Base-by-base conservation (phyloP, 148 eudicot genomes). In the Amaranthus palmeri region DNA sequence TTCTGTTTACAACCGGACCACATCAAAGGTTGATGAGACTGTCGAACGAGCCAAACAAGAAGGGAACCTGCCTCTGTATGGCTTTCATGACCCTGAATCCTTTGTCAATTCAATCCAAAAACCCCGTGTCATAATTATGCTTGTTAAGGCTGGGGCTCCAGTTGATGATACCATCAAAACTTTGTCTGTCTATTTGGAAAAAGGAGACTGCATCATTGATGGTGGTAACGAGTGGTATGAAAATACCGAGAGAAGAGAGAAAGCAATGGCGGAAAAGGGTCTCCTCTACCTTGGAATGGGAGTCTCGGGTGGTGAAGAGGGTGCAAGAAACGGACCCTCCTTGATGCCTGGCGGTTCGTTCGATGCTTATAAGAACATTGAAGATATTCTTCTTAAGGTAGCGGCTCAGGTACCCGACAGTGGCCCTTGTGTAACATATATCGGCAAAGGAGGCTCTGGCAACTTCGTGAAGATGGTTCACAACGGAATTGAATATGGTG, bases 161-260 rank as follows among this genome's bases (percentile, higher is more conserved):
- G 97, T 92, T 47, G 97, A 92, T 78, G 91, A 79, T 60, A 92
- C 96, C 83, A 89, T 92, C 72, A 86, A 87, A 80, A 89, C 92
- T 42, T 85, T 92, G 70, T 86, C 96, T 13, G 88, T 71, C 40
- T 92, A 87, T 73, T 49, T 92, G 84, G 97, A 92, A 81, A 81
- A 83, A 66, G 97, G 97, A 10, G 97, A 92, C 62, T 92, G 97
- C 60, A 92, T 92, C 43, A 85, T 92, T 56, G 96, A 92, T 77
- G 97, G 97, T 50, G 97, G 97, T 54, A 92, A 92, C 5, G 97
- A 92, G 79, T 92, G 97, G 97, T 92, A 92, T 58, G 96, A 92
- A 79, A 92, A 92, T 85, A 92, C 97, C 2, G 96, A 92, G 81
- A 92, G 97, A 69, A 86, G 97, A 81, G 88, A 86, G 78, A 89